Conservation (phyloP, 805 yeast genomes). For the Kregervanrija delftensis region DNA sequence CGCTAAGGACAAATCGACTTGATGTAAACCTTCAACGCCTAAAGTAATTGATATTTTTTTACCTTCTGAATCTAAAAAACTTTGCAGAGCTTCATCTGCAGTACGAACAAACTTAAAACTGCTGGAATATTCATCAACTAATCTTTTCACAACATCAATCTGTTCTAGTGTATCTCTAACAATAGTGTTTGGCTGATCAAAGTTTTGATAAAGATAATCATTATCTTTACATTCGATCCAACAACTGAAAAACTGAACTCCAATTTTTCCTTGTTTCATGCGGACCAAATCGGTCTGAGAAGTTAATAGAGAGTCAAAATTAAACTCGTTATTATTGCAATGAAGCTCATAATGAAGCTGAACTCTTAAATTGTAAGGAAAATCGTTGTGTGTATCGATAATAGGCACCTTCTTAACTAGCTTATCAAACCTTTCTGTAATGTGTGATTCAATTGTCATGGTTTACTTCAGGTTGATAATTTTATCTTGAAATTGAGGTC, state of each 20-base stretch:
- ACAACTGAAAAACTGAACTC: conserved; percentile 45
- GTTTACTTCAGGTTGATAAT: too few species aligned
- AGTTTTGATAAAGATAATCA: conserved; percentile 34
- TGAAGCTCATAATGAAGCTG: conserved; percentile 39
- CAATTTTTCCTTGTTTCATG: conserved; percentile 37
- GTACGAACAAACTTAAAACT: conserved; percentile 34
- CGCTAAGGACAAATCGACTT: conserved; percentile 41
- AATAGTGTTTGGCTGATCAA: conserved; percentile 35
- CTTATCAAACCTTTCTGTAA: conserved; percentile 13
- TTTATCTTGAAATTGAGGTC: too few species aligned
- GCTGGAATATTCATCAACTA: conserved; percentile 34
- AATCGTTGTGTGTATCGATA: conserved; percentile 47
- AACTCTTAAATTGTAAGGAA: conserved; percentile 39
- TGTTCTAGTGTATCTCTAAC: conserved; percentile 51
- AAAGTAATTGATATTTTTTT: conserved; percentile 38
- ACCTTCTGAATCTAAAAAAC: conserved; percentile 20
- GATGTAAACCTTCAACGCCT: conserved; percentile 52
- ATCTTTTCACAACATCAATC: conserved; percentile 42
- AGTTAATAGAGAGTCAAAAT: conserved; percentile 33
- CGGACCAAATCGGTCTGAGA: conserved; percentile 39
- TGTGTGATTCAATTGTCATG: conserved; percentile 9
- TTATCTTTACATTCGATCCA: conserved; percentile 41
- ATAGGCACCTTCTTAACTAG: conserved; percentile 28
- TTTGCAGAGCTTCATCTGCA: conserved; percentile 34
- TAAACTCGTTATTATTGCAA: conserved; percentile 23